phyloP scores from a whole-genome alignment of 805 yeast species.

The Wickerhamomyces subpelliculosus region DNA sequence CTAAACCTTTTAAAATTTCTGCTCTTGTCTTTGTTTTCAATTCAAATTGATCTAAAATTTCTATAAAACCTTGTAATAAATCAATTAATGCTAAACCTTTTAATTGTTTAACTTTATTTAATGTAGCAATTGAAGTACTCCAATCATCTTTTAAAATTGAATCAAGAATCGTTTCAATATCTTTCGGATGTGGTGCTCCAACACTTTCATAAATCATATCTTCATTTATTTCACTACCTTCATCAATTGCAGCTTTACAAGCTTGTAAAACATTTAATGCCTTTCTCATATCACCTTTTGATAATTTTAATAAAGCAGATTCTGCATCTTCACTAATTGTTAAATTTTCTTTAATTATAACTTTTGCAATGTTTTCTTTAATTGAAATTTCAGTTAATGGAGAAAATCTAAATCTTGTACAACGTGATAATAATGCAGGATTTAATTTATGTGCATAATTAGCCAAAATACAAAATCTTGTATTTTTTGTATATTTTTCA shows the following conservation, averaged over 20 bases:
- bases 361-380: slow-evolving; percentile 57
- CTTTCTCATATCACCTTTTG: slow-evolving; percentile 96
- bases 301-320: slow-evolving; percentile 56
- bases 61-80: slow-evolving; percentile 68
- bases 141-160: slow-evolving; percentile 84
- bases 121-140: slow-evolving; percentile 65
- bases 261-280: slow-evolving; percentile 93
- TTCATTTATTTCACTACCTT: slow-evolving; percentile 50
- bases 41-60: slow-evolving; percentile 61
- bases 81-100: slow-evolving; percentile 92
- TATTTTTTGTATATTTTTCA: slow-evolving; percentile 88
- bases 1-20: slow-evolving; percentile 58
- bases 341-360: slow-evolving; percentile 62
- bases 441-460: slow-evolving; percentile 93
- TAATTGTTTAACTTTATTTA: slow-evolving; percentile 54
- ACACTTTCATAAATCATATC: slow-evolving; percentile 88
- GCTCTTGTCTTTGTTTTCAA: slow-evolving; percentile 57
- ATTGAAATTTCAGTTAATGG: slow-evolving; percentile 72
- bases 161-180: slow-evolving; percentile 67
- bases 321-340: slow-evolving; percentile 53
- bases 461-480: slow-evolving; percentile 93
- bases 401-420: slow-evolving; percentile 89
- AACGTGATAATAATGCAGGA: slow-evolving; percentile 90
- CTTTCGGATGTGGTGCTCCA: slow-evolving; percentile 91
- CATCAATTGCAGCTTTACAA: slow-evolving; percentile 70